Evolutionary conservation across 805 yeast species (phyloP), one percentile per base, ranked within the genome.

Genomic region (Ogataea ramenticola): DNA sequence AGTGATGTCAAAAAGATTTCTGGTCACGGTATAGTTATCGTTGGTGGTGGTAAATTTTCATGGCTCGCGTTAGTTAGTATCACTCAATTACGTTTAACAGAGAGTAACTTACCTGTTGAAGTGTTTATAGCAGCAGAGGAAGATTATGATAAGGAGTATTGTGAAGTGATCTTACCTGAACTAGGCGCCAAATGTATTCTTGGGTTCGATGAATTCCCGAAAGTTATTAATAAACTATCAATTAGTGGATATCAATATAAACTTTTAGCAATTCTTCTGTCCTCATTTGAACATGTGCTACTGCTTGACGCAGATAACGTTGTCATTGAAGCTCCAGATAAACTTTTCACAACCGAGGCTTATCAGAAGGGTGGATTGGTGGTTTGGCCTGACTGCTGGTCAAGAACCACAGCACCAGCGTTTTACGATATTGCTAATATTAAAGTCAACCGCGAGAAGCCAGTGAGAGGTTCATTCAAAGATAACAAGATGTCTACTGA

Each of bases 301-400:
- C 68, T 75, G 46, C 49, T 76, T 30, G 82, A 76, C 53, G 70
- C 77, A 10, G 81, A 76, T 54, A 69, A 75, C 51, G 66, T 71
- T 52, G 77, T 75, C 3, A 57, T 68, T 15, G 54, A 48, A 34
- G 62, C 66, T 52, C 60, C 71, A 16, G 78, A 75, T 42, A 61
- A 62, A 41, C 63, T 81, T 36, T 74, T 80, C 43, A 57, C 58
- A 2, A 68, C 76, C 30, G 56, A 65, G 12, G 62, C 67, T 8
- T 80, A 64, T 60, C 51, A 57, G 38, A 60, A 70, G 10, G 61
- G 62, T 16, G 73, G 76, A 0, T 55, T 80, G 43, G 64, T 80
- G 10, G 46, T 79, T 9, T 80, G 87, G 86, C 87, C 87, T 3
- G 86, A 80, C 60, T 75, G 76, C 31, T 80, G 87, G 87, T 70